Evolutionary conservation across 371 early-diverging fungal species (phyloP).

Genomic region (Edhazardia aedis): DNA sequence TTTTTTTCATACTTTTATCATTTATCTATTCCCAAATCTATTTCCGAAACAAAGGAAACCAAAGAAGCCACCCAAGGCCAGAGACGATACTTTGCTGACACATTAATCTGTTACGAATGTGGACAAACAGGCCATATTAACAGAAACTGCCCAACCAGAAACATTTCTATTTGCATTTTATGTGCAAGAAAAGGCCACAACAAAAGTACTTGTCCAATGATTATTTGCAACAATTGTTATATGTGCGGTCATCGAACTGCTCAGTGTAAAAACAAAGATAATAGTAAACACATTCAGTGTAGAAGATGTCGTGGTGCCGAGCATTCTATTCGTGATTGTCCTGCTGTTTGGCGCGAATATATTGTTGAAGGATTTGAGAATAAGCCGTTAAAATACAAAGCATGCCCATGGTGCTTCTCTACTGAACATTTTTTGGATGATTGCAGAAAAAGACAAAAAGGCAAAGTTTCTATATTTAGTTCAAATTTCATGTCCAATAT

Average conservation of each 20-base stretch:
- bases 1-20: too few species aligned
- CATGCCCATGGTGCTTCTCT: slow-evolving; percentile 1
- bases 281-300: slow-evolving; percentile 1
- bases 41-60: too few species aligned
- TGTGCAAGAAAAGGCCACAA: slow-evolving; percentile 2
- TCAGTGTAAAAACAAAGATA: slow-evolving; percentile 10
- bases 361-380: not conserved
- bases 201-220: slow-evolving; percentile 8
- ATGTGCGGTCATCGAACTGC: slow-evolving; percentile 2
- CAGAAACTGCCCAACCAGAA: slow-evolving; percentile 1
- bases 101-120: slow-evolving; percentile 6
- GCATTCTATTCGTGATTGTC: slow-evolving; percentile 7
- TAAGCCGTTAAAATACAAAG: not conserved
- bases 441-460: slow-evolving; percentile 6
- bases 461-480: slow-evolving; percentile 6
- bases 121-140: slow-evolving; percentile 10
- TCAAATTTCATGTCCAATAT: too few species aligned
- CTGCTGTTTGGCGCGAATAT: slow-evolving; percentile 7
- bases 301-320: not conserved
- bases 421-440: slow-evolving; percentile 13
- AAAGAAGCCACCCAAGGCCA: too few species aligned
- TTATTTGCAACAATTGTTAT: slow-evolving; percentile 9
- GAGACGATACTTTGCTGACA: slow-evolving; percentile 7
- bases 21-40: too few species aligned
- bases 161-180: slow-evolving; percentile 1